A percentile compares a stretch with the other conserved stretches of the same genome.
phyloP scores from a whole-genome alignment of 179 eudicot genomes.

The Camellia oleifera region DNA sequence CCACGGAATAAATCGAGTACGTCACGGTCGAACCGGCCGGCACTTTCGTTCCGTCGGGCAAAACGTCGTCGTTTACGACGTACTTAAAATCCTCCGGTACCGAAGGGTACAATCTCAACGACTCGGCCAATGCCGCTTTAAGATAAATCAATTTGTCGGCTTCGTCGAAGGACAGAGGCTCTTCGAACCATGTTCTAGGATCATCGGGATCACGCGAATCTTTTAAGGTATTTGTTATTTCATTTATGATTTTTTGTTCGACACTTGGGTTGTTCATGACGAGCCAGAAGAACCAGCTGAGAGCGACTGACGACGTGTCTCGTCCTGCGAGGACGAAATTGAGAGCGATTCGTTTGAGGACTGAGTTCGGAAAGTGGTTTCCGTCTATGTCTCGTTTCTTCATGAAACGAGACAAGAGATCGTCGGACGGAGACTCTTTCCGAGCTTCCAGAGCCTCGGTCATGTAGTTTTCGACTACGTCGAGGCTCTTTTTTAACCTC shows the following conservation, averaged over 20 bases:
- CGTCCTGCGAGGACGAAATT: conserved; percentile 83
- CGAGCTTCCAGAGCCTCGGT: conserved; percentile 49
- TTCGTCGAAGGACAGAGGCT: conserved; percentile 70
- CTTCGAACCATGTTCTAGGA: conserved; percentile 37
- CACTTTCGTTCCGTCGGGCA: conserved; percentile 66
- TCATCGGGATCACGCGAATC: conserved; percentile 52
- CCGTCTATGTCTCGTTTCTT: conserved; percentile 60
- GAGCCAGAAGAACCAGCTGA: conserved; percentile 83
- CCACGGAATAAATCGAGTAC: conserved; percentile 78
- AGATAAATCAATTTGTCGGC: conserved; percentile 66
- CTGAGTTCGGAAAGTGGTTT: conserved; percentile 34
- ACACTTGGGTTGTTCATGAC: conserved; percentile 63
- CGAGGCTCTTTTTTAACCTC: conserved; percentile 40
- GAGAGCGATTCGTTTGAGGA: conserved; percentile 66
- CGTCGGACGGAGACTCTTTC: conserved; percentile 59
- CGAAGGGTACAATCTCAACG: conserved; percentile 73
- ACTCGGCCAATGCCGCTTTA: conserved; percentile 72
- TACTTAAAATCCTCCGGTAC: conserved; percentile 83
- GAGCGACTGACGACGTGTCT: conserved; percentile 80
- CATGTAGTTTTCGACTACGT: conserved; percentile 68
- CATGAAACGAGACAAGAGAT: conserved; percentile 66
- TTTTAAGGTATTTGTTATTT: conserved; percentile 41
- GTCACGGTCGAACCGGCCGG: conserved; percentile 81
- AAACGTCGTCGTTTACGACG: conserved; percentile 63
- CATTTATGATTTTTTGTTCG: conserved; percentile 51